phyloP scores from a whole-genome alignment of 345 rosid genomes.

The Euphorbia pulcherrima region DNA sequence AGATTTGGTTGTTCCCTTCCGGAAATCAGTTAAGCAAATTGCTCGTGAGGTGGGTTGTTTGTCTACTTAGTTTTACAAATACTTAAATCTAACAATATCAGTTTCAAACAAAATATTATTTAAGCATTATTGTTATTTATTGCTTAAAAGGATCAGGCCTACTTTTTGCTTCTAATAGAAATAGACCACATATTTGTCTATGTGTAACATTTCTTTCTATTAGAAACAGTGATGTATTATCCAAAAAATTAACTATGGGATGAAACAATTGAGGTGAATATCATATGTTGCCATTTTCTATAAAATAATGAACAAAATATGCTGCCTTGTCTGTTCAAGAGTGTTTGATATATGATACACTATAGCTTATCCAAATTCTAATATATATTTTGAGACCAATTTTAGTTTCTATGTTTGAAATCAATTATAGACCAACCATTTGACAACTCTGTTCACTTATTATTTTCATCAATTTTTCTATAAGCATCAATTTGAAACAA shows the following conservation, averaged over 20 bases:
- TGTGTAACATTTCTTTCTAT: not conserved
- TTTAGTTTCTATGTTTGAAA: too few relatives aligned
- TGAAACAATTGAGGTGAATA: not conserved
- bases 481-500: too few relatives aligned
- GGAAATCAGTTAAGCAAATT: slow-evolving; percentile 83
- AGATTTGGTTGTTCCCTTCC: slow-evolving; percentile 77
- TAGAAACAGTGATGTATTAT: too few relatives aligned
- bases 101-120: not conserved
- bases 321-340: not conserved
- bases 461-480: too few relatives aligned
- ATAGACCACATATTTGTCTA: not conserved
- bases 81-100: not conserved
- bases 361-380: not conserved
- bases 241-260: not conserved
- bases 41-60: slow-evolving; percentile 63
- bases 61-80: too few relatives aligned
- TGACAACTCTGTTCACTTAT: too few relatives aligned
- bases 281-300: not conserved
- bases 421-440: too few relatives aligned
- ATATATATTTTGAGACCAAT: not conserved
- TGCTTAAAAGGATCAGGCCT: not conserved
- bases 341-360: not conserved
- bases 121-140: not conserved
- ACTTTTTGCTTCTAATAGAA: not conserved
- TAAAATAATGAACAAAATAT: not conserved